Evolutionary conservation across 805 yeast species (phyloP).

Genomic region (Wickerhamia fluorescens): DNA sequence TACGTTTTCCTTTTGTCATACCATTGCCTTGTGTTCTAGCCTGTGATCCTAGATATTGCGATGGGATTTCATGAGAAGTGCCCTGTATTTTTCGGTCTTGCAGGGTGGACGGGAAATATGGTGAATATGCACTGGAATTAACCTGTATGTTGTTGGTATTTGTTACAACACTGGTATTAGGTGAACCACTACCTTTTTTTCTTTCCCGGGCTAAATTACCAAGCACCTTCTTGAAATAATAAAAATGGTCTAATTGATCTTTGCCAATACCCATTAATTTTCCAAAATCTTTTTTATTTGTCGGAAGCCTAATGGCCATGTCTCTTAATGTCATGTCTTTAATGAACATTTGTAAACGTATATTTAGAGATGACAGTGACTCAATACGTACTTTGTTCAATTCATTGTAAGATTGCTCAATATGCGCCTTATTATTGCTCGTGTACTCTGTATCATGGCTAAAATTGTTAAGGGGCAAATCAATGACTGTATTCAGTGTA

Average conservation of each 20-base stretch:
- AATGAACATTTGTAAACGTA: slow-evolving; percentile 15
- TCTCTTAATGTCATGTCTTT: slow-evolving; percentile 38
- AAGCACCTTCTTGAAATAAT: slow-evolving; percentile 32
- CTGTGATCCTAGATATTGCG: too few species aligned
- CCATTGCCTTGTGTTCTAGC: too few species aligned
- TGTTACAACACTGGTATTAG: too few species aligned
- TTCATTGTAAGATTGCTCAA: slow-evolving; percentile 24
- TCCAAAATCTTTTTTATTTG: slow-evolving; percentile 39
- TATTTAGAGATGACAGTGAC: slow-evolving; percentile 35
- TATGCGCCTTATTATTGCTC: slow-evolving; percentile 13
- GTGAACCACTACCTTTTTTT: slow-evolving; percentile 12
- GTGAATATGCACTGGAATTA: too few species aligned
- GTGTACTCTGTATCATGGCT: slow-evolving; percentile 8
- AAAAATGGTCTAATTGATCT: slow-evolving; percentile 26
- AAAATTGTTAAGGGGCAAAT: slow-evolving; percentile 12
- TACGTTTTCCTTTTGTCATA: too few species aligned
- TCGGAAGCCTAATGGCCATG: slow-evolving; percentile 51
- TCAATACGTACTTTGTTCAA: slow-evolving; percentile 37
- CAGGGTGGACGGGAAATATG: too few species aligned
- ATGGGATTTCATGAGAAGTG: too few species aligned
- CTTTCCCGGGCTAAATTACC: slow-evolving; percentile 25
- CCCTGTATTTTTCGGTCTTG: too few species aligned
- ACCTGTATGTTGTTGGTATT: too few species aligned
- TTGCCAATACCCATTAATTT: slow-evolving; percentile 29
- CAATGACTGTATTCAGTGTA: slow-evolving; percentile 8